Evolutionary conservation across 2,329 filamentous ascomycete genomes (phyloP).

Genomic region (Hymenoscyphus scutula): DNA sequence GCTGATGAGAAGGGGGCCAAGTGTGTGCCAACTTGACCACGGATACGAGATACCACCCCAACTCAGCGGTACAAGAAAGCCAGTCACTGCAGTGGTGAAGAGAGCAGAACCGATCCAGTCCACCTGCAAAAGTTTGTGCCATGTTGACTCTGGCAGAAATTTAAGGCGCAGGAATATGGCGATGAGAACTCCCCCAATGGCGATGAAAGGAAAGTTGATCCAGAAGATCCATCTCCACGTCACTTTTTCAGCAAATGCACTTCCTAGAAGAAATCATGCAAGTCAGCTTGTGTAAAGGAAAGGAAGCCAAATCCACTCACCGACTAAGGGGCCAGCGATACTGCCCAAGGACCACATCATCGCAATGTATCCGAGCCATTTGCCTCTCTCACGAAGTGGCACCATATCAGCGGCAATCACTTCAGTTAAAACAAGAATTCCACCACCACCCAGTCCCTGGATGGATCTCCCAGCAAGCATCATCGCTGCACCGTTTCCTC

Average conservation of each 20-base stretch:
- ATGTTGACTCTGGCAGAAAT: constrained; percentile 22
- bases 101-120: constrained; percentile 46
- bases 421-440: constrained; percentile 44
- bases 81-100: constrained; percentile 40
- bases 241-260: constrained; percentile 8
- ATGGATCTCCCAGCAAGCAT: constrained; percentile 8
- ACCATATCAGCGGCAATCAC: constrained; percentile 50
- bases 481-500: constrained; percentile 5
- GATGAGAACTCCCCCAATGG: constrained; percentile 9
- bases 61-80: constrained; percentile 41
- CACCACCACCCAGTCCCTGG: constrained; percentile 46
- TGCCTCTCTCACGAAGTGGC: constrained; percentile 44
- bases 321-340: constrained; percentile 22
- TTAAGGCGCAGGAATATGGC: constrained; percentile 12
- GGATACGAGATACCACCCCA: constrained; percentile 12
- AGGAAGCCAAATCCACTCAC: too few relatives aligned
- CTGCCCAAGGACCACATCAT: constrained; percentile 29
- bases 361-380: constrained; percentile 38
- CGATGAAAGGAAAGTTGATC: constrained; percentile 43
- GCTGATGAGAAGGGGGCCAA: not conserved
- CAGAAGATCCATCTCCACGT: constrained; percentile 46
- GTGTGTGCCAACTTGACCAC: constrained; percentile 14
- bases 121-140: constrained; percentile 36
- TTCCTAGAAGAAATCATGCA: constrained; percentile 3
- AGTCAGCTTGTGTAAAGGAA: too few relatives aligned